Evolutionary conservation across 108 stramenopile species (phyloP).

Genomic region (Pseudonitzschia multiseries): DNA sequence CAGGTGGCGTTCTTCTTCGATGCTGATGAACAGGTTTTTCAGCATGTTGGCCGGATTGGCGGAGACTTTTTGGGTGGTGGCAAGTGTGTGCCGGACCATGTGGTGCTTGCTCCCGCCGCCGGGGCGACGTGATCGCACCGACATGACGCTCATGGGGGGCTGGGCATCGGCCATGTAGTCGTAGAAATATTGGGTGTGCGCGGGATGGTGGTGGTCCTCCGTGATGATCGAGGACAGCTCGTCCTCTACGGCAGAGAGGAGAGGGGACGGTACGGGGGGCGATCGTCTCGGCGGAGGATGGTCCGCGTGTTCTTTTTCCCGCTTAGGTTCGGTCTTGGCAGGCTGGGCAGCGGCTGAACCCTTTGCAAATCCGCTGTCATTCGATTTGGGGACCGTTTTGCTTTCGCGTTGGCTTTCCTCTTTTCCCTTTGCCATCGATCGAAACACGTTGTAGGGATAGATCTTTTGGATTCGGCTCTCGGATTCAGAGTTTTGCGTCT

Average conservation of each 20-base stretch:
- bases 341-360: not conserved
- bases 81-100: conserved; percentile 24
- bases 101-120: conserved; percentile 19
- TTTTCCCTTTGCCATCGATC: conserved; percentile 20
- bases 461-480: not conserved
- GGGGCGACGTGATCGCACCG: conserved; percentile 23
- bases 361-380: conserved; percentile 4
- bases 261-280: conserved; percentile 9
- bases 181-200: conserved; percentile 7
- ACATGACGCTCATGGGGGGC: conserved; percentile 17
- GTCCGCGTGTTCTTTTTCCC: conserved; percentile 4
- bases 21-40: conserved; percentile 34
- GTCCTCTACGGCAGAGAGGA: conserved; percentile 18
- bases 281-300: not conserved
- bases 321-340: not conserved
- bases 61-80: conserved; percentile 27
- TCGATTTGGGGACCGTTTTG: not conserved
- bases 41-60: conserved; percentile 37
- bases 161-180: conserved; percentile 5
- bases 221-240: conserved; percentile 29
- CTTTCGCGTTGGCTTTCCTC: not conserved
- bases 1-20: conserved; percentile 45
- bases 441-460: conserved; percentile 32
- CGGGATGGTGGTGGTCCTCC: conserved; percentile 13
- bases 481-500: not conserved